A percentile compares a stretch with the other conserved stretches of the same genome.
Conservation (phyloP, 139 green algal species). For the Chlamydomonas sphaeroides region DNA sequence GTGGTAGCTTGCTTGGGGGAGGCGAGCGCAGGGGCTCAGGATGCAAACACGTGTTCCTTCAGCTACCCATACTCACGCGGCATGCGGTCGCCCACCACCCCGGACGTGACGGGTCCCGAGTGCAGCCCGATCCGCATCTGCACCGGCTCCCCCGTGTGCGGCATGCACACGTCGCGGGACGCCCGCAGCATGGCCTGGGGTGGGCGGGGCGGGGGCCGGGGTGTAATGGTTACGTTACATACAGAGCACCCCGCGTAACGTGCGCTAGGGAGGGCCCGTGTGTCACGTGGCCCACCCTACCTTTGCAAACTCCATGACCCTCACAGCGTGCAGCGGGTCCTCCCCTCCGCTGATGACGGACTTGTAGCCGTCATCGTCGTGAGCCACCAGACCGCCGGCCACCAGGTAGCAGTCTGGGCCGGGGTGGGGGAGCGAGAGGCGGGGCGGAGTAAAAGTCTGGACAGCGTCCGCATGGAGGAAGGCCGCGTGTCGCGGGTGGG, state of each 20-base stretch:
- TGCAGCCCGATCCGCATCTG: conserved; percentile 36
- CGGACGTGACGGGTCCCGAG: conserved; percentile 26
- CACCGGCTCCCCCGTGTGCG: conserved; percentile 49
- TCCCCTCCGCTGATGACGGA: conserved; percentile 12
- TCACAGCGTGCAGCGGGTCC: conserved; percentile 48
- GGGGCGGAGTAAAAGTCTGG: too few relatives aligned
- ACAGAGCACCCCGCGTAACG: background rate
- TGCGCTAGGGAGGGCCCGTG: background rate
- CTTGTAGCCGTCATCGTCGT: conserved; percentile 42
- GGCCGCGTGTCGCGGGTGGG: too few relatives aligned
- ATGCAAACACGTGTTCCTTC: too few relatives aligned
- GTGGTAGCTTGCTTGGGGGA: too few relatives aligned
- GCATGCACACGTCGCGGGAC: conserved; percentile 35
- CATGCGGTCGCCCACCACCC: conserved; percentile 34
- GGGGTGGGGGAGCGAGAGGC: too few relatives aligned
- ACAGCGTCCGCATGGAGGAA: too few relatives aligned
- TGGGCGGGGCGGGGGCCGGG: background rate
- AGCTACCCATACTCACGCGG: too few relatives aligned
- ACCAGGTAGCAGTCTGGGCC: conserved; percentile 70
- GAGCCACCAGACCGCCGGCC: conserved; percentile 9
- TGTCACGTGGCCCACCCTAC: background rate
- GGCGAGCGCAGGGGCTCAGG: too few relatives aligned
- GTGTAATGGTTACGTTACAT: too few relatives aligned
- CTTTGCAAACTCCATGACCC: conserved; percentile 35
- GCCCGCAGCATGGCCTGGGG: conserved; percentile 42